A percentile compares a stretch with the other conserved stretches of the same genome.
Evolutionary conservation across 345 rosid species (phyloP).

Genomic region (Lepidium didymum): DNA sequence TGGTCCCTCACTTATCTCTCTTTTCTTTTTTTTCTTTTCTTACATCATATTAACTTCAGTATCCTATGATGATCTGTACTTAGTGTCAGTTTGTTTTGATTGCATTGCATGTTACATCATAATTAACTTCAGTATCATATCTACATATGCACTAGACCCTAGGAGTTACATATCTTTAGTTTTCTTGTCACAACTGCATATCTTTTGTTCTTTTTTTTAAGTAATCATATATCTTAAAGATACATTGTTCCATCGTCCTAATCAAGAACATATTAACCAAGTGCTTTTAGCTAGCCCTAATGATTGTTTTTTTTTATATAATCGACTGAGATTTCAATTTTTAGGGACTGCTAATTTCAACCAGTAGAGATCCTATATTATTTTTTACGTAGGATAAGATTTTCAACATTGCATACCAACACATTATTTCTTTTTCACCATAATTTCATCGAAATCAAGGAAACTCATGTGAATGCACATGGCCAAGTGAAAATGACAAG

Average conservation of each 20-base stretch:
- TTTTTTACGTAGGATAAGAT: too few relatives aligned
- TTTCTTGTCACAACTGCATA: too few relatives aligned
- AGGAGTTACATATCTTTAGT: neutral
- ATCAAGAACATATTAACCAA: neutral
- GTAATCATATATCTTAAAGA: neutral
- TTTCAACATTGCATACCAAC: too few relatives aligned
- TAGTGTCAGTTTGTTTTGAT: slow-evolving; percentile 1
- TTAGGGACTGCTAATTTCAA: too few relatives aligned
- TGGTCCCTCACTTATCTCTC: slow-evolving; percentile 2
- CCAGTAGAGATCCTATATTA: too few relatives aligned
- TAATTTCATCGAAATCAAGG: too few relatives aligned
- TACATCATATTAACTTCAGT: slow-evolving; percentile 19
- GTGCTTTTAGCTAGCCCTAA: neutral
- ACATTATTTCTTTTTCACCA: too few relatives aligned
- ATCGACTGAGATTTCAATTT: too few relatives aligned
- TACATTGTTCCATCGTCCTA: neutral
- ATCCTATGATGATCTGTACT: slow-evolving; percentile 19
- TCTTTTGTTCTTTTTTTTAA: neutral
- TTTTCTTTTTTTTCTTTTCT: neutral
- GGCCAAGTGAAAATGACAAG: too few relatives aligned
- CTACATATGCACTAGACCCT: neutral
- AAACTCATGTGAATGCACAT: too few relatives aligned
- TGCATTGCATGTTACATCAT: slow-evolving; percentile 11
- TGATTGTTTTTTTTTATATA: neutral
- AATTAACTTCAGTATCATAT: too few relatives aligned